Evolutionary conservation across 371 early-diverging fungal genomes (phyloP).

Genomic region (Chytridiales sp.): DNA sequence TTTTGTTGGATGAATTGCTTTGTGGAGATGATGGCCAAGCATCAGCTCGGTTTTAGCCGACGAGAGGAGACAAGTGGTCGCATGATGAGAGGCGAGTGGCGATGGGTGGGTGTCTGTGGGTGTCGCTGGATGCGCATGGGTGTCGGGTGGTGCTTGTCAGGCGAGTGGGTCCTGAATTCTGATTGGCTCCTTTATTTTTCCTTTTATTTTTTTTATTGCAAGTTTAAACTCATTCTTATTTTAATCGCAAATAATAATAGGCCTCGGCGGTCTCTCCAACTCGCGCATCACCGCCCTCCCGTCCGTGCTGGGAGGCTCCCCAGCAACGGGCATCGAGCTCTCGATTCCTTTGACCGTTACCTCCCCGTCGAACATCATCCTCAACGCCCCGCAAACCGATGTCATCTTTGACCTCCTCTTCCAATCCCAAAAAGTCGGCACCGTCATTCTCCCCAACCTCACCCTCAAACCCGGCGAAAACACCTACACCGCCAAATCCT

Average conservation of each 20-base stretch:
- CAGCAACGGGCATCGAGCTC: constrained; percentile 8
- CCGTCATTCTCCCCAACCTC: constrained; percentile 13
- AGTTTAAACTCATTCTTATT: too few relatives aligned
- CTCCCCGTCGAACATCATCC: constrained; percentile 15
- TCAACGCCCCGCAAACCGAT: constrained; percentile 11
- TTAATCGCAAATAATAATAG: neutral
- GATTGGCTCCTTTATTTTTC: too few relatives aligned
- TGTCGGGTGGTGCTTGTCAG: too few relatives aligned
- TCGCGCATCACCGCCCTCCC: neutral
- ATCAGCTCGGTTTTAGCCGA: too few relatives aligned
- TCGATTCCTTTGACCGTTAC: constrained; percentile 3
- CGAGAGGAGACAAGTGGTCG: too few relatives aligned
- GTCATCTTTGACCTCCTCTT: constrained; percentile 10
- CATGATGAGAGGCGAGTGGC: too few relatives aligned
- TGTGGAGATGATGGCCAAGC: too few relatives aligned
- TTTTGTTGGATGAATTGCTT: too few relatives aligned
- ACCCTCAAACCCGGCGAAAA: constrained; percentile 4
- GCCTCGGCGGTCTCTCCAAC: constrained; percentile 10
- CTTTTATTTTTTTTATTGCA: too few relatives aligned
- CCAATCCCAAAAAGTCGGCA: neutral
- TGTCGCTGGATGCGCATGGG: too few relatives aligned
- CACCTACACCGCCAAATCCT: neutral
- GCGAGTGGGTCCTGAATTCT: too few relatives aligned
- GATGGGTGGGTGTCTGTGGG: too few relatives aligned
- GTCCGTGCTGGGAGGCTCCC: neutral